These are phyloP conservation scores for Tulasnella calospora DNA, from an alignment of 768 basidiomycete species.

Conservation along the genomic window DNA sequence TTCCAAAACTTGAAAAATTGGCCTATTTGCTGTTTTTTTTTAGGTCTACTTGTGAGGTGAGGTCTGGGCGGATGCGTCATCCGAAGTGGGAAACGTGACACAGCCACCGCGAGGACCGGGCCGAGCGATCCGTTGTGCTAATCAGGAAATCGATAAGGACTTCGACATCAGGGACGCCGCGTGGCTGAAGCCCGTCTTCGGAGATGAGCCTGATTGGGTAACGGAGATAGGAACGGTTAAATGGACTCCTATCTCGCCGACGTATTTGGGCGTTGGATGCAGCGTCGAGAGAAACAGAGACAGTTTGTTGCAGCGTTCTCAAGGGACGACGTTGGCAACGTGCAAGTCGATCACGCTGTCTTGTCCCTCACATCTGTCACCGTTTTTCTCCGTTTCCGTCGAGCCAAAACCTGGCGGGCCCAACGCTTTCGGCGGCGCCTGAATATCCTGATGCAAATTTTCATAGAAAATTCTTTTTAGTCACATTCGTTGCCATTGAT, in stretches of 20 bases:
- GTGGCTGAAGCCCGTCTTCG: background rate
- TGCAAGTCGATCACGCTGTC: background rate
- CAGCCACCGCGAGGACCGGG: background rate
- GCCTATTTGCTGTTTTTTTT: background rate
- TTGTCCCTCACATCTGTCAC: background rate
- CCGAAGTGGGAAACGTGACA: background rate
- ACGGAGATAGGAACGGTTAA: background rate
- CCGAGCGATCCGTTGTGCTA: background rate
- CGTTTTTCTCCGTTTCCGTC: background rate
- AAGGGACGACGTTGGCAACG: background rate
- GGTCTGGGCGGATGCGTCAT: background rate
- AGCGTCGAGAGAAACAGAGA: slow-evolving; percentile 9
- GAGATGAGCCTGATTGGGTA: background rate
- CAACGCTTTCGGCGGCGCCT: background rate
- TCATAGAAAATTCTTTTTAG: background rate
- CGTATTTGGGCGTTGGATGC: background rate
- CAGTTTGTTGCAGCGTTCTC: background rate
- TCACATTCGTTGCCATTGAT: background rate
- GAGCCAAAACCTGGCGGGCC: background rate
- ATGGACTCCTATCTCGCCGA: background rate
- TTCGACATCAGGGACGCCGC: background rate
- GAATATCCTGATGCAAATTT: background rate
- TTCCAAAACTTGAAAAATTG: background rate
- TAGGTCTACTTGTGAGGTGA: background rate
- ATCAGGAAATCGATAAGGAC: background rate